A percentile compares a stretch with the other conserved stretches of the same genome.
Conservation (phyloP, 2,329 filamentous ascomycete genomes). For the Microcyclosporella mali region DNA sequence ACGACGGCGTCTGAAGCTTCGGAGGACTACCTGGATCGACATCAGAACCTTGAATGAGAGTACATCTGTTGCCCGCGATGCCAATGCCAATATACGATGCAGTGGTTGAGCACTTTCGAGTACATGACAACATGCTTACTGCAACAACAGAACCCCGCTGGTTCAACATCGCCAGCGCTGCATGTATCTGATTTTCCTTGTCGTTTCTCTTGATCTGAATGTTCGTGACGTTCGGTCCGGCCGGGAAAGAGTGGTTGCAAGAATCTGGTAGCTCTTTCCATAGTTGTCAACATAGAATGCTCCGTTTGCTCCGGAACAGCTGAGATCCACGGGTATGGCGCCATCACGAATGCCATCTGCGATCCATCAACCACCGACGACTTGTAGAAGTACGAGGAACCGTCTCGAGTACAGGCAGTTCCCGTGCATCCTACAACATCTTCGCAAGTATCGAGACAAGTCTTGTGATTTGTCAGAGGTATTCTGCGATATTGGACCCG, state of each 20-base stretch:
- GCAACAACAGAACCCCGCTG: background rate
- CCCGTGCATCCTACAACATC: slow-evolving; percentile 15
- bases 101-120: slow-evolving; percentile 16
- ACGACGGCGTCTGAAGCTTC: background rate
- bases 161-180: background rate
- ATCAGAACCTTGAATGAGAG: too few species aligned
- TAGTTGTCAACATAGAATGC: slow-evolving; percentile 19
- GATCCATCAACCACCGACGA: slow-evolving; percentile 3
- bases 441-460: slow-evolving; percentile 22
- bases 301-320: slow-evolving; percentile 21
- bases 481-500: slow-evolving; percentile 11
- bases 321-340: slow-evolving; percentile 16
- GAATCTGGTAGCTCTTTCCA: slow-evolving; percentile 23
- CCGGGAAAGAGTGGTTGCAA: slow-evolving; percentile 24
- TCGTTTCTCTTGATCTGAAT: background rate
- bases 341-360: slow-evolving; percentile 6
- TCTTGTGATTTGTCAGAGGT: slow-evolving; percentile 15
- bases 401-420: slow-evolving; percentile 15
- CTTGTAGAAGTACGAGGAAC: too few species aligned
- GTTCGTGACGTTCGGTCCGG: slow-evolving; percentile 7
- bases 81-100: slow-evolving; percentile 12
- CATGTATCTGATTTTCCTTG: too few species aligned
- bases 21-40: background rate
- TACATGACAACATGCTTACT: slow-evolving; percentile 14
- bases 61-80: too few species aligned